Conservation (phyloP, 139 green algal genomes). For the Micractinium conductrix region DNA sequence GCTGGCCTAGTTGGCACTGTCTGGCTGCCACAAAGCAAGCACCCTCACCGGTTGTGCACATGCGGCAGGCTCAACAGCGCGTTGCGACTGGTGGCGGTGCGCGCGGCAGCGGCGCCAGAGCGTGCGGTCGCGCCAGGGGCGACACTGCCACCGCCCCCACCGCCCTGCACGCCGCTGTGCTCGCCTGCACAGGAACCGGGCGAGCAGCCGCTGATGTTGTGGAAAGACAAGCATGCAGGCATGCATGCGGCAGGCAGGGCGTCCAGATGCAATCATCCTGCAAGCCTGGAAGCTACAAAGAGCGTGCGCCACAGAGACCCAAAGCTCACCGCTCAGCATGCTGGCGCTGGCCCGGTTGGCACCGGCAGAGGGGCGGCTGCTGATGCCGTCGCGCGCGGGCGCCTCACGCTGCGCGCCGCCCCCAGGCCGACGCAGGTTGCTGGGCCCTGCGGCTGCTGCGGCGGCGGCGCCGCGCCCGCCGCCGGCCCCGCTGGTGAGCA, state of each 20-base stretch:
- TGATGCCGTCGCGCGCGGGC: neutral
- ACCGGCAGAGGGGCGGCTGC: neutral
- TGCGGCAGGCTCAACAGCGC: neutral
- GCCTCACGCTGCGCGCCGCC: neutral
- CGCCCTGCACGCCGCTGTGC: slow-evolving; percentile 29
- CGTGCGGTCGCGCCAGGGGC: neutral
- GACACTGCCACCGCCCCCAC: neutral
- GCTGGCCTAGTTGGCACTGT: neutral
- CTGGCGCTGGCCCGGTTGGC: neutral
- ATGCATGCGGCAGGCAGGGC: neutral
- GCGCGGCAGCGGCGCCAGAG: neutral
- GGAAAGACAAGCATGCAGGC: neutral
- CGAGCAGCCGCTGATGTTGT: neutral
- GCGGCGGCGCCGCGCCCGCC: neutral
- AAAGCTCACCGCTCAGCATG: neutral
- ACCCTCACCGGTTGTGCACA: slow-evolving; percentile 4
- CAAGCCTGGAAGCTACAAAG: too few relatives aligned
- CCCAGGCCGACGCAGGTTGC: slow-evolving; percentile 10
- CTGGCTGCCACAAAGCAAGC: neutral
- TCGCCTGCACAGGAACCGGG: neutral
- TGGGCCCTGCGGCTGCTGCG: neutral
- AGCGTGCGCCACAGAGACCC: too few relatives aligned
- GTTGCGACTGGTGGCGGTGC: slow-evolving; percentile 3
- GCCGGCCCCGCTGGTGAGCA: neutral
- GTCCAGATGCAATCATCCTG: too few relatives aligned